Conservation (phyloP, 2,329 filamentous ascomycete genomes). For the Trichoderma cornu-damae region DNA sequence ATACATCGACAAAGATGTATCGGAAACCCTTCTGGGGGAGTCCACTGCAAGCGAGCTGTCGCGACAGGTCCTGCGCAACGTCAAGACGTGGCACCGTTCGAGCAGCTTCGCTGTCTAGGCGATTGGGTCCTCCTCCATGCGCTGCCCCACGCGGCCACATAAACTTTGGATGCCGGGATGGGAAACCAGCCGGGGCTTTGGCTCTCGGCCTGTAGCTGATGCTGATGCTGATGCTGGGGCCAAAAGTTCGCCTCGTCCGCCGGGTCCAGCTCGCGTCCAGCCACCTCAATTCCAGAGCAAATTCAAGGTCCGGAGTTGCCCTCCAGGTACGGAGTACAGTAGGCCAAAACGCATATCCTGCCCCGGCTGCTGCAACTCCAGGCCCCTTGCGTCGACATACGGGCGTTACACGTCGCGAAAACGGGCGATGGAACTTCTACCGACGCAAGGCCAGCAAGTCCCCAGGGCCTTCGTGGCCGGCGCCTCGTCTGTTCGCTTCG, state of each 20-base stretch:
- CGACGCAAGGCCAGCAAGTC: slow-evolving; percentile 8
- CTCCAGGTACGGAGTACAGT: too few species aligned
- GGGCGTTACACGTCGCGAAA: background rate
- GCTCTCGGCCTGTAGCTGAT: background rate
- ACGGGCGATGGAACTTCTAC: slow-evolving; percentile 10
- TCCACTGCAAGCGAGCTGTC: slow-evolving; percentile 1
- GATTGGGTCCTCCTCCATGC: slow-evolving; percentile 19
- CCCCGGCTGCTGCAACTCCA: background rate
- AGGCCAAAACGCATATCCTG: too few species aligned
- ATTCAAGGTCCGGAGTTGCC: too few species aligned
- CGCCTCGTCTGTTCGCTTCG: slow-evolving; percentile 1
- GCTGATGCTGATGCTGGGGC: too few species aligned
- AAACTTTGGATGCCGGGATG: background rate
- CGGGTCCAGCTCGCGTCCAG: background rate
- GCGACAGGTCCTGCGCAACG: slow-evolving; percentile 8
- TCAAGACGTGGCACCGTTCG: slow-evolving; percentile 19
- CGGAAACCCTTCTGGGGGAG: slow-evolving; percentile 11
- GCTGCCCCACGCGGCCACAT: slow-evolving; percentile 8
- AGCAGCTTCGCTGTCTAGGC: slow-evolving; percentile 7
- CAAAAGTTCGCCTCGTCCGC: background rate
- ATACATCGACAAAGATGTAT: slow-evolving; percentile 4
- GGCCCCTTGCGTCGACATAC: background rate
- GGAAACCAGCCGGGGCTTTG: background rate
- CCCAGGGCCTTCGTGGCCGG: slow-evolving; percentile 10
- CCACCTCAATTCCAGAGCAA: slow-evolving; percentile 1